These are phyloP conservation scores for Triangularia setosa DNA, from an alignment of 2,329 filamentous ascomycete genomes.

Conservation along the genomic window DNA sequence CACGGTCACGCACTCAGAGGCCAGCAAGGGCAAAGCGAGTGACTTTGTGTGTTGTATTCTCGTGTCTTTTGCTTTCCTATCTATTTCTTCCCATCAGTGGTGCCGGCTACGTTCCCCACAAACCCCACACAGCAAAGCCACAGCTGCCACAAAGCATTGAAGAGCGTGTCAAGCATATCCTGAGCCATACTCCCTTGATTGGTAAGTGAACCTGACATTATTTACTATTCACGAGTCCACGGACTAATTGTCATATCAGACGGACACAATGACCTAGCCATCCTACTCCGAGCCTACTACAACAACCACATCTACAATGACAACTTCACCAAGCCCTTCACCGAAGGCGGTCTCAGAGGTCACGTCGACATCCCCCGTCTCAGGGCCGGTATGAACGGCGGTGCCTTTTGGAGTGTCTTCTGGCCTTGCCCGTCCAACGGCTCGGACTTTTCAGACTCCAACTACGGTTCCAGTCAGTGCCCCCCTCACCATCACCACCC, in stretches of 20 bases:
- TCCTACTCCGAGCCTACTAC: slow-evolving; percentile 62
- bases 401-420: slow-evolving; percentile 91
- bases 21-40: background rate
- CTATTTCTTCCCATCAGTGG: slow-evolving; percentile 22
- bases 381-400: slow-evolving; percentile 66
- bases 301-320: slow-evolving; percentile 73
- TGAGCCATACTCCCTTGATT: slow-evolving; percentile 46
- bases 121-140: slow-evolving; percentile 12
- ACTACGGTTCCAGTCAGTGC: slow-evolving; percentile 29
- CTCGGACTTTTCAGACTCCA: slow-evolving; percentile 68
- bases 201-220: slow-evolving; percentile 33
- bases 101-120: slow-evolving; percentile 11
- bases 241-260: slow-evolving; percentile 48
- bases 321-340: slow-evolving; percentile 72
- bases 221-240: background rate
- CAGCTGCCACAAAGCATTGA: slow-evolving; percentile 31
- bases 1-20: background rate
- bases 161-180: slow-evolving; percentile 43
- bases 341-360: slow-evolving; percentile 60
- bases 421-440: slow-evolving; percentile 70
- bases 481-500: background rate
- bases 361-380: slow-evolving; percentile 82
- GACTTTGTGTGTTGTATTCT: background rate
- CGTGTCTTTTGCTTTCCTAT: slow-evolving; percentile 10
- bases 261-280: slow-evolving; percentile 84